Evolutionary conservation across 75 land plant genomes (phyloP), one percentile per base, ranked within the genome.

Genomic region (Cunninghamia lanceolata): DNA sequence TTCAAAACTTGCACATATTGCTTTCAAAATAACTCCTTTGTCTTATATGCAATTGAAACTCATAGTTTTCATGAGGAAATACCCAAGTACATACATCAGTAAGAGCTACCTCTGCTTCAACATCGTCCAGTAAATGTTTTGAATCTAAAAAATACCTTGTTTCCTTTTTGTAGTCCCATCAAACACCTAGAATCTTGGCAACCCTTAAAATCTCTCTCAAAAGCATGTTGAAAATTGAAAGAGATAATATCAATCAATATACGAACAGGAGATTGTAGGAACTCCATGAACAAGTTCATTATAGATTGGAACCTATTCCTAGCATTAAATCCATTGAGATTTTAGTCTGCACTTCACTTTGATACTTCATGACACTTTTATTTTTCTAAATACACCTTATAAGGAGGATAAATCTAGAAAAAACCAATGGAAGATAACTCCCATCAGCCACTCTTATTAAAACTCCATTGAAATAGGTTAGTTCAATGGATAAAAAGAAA

Each of bases 381-480:
- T 98, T 96, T 85, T 98, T 98, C 99, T 97, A 98, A 36, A 96
- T 90, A 56, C 84, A 96, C 99, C 94, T 98, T 54, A 95, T 86
- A 45, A 91, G 82, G 86, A 97, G 94, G 70, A 95, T 47, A 9
- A 90, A 89, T 9, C 87, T 87, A 1, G 97, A 93, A 81, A 96
- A 92, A 36, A 93, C 96, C 84, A 98, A 86, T 39, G 97, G 91
- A n/a, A 98, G 91, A 98, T 99, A 98, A 74, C 99, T 97, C 40
- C 99, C 99, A 87, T 95, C 96, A 30, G 66, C 88, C 50, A 94
- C 91, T 88, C 91, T 92, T 88, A 92, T 87, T n/a, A 98, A 88
- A 47, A 96, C 99, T 43, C 99, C 92, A 1, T 93, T 92, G 81
- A 94, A 86, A 90, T 94, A 98, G 3, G 90, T 85, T 80, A 95